These are phyloP conservation scores for Drechslerella coelobrocha DNA, from an alignment of 2,329 filamentous ascomycete species.

Conservation along the genomic window DNA sequence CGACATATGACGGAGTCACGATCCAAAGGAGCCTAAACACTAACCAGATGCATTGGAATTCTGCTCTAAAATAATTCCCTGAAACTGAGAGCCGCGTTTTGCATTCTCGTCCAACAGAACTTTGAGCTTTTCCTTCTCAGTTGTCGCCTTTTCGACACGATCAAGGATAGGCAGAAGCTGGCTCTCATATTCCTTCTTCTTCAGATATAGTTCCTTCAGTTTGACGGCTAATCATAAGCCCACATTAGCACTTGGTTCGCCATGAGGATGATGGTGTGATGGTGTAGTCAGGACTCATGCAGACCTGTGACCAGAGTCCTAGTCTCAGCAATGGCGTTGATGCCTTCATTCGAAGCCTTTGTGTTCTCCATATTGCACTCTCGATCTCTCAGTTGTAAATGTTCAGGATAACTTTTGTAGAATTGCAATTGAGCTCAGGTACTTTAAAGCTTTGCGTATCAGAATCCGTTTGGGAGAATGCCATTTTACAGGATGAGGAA, in stretches of 20 bases:
- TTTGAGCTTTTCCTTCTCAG: slow-evolving; percentile 39
- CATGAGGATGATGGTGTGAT: neutral
- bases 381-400: neutral
- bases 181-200: slow-evolving; percentile 22
- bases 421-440: no score
- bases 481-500: no score
- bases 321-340: slow-evolving; percentile 44
- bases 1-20: neutral
- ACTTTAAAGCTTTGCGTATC: no score
- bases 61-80: slow-evolving; percentile 14
- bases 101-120: slow-evolving; percentile 23
- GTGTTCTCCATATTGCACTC: slow-evolving; percentile 43
- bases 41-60: slow-evolving; percentile 17
- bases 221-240: slow-evolving; percentile 21
- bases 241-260: neutral
- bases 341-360: slow-evolving; percentile 15
- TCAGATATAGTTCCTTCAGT: slow-evolving; percentile 29
- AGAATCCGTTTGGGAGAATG: no score
- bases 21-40: neutral
- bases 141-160: slow-evolving; percentile 9
- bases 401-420: no score
- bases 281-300: neutral
- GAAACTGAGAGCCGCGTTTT: slow-evolving; percentile 4
- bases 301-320: slow-evolving; percentile 42
- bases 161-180: slow-evolving; percentile 28